Percentiles rank a stretch among this genome's conserved stretches.
Conservation (phyloP, 306 rosid genomes). For the Sechiopsis laciniata region DNA sequence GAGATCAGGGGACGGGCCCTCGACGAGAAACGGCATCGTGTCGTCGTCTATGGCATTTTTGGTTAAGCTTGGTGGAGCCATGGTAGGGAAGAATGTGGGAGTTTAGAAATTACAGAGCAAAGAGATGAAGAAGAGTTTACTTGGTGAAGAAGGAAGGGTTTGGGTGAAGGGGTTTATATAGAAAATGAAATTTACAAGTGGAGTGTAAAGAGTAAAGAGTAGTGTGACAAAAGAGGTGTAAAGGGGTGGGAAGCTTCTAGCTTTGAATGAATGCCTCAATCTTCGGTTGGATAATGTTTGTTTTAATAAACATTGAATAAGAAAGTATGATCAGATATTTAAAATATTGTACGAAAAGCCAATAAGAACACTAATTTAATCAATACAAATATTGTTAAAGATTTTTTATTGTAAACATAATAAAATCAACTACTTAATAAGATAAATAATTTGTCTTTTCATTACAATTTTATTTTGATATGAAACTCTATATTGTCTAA, state of each 20-base stretch:
- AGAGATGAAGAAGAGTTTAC: not conserved
- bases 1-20: not conserved
- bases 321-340: too few species aligned
- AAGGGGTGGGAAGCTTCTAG: not conserved
- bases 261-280: not conserved
- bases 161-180: slow-evolving; percentile 1
- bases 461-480: too few species aligned
- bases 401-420: too few species aligned
- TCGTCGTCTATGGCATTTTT: slow-evolving; percentile 19
- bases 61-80: slow-evolving; percentile 57
- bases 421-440: too few species aligned
- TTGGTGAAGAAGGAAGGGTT: not conserved
- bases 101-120: not conserved
- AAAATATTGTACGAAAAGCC: too few species aligned
- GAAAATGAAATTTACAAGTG: not conserved
- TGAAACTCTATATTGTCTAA: too few species aligned
- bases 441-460: too few species aligned
- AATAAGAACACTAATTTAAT: too few species aligned
- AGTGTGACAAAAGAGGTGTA: not conserved
- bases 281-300: too few species aligned
- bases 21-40: not conserved
- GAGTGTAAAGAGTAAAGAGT: not conserved
- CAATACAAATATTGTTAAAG: too few species aligned
- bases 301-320: too few species aligned
- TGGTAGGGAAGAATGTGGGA: slow-evolving; percentile 11